Percentiles rank a stretch among this genome's conserved stretches.
These are phyloP conservation scores for Casuarina cunninghamiana DNA, from an alignment of 306 rosid genomes.

Conservation along the genomic window DNA sequence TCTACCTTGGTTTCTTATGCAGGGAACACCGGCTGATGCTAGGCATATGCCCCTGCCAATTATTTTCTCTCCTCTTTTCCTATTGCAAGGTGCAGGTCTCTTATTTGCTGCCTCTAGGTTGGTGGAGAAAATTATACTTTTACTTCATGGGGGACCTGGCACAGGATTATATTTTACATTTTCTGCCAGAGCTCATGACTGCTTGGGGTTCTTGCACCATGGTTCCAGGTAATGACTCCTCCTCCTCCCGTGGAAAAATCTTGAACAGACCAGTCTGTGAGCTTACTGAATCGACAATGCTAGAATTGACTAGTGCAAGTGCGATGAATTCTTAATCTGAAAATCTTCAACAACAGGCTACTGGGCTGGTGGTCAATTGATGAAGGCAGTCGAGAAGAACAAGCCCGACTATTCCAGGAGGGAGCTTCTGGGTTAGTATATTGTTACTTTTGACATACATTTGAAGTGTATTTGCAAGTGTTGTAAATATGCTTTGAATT, in stretches of 20 bases:
- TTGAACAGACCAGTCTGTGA: slow-evolving; percentile 4
- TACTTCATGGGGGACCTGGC: slow-evolving; percentile 65
- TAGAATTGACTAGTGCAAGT: neutral
- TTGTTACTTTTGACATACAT: slow-evolving; percentile 14
- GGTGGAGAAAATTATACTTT: slow-evolving; percentile 74
- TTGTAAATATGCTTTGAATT: slow-evolving; percentile 3
- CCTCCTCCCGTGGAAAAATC: slow-evolving; percentile 13
- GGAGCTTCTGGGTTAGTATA: slow-evolving; percentile 76
- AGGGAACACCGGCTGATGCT: slow-evolving; percentile 83
- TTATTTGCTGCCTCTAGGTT: slow-evolving; percentile 67
- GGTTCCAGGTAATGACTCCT: slow-evolving; percentile 79
- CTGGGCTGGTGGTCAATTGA: slow-evolving; percentile 99
- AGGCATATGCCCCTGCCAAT: slow-evolving; percentile 64
- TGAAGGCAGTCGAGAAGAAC: slow-evolving; percentile 96
- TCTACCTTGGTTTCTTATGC: slow-evolving; percentile 38
- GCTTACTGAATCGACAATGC: slow-evolving; percentile 25
- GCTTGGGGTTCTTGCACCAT: slow-evolving; percentile 88
- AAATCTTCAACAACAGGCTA: slow-evolving; percentile 51
- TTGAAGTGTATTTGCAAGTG: neutral
- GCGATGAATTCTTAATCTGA: slow-evolving; percentile 31
- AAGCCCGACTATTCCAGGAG: slow-evolving; percentile 79
- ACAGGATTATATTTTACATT: slow-evolving; percentile 69
- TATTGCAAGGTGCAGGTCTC: slow-evolving; percentile 82
- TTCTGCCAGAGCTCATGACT: slow-evolving; percentile 77
- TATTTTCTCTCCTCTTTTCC: slow-evolving; percentile 81